phyloP scores from a whole-genome alignment of 345 rosid species.

The Euphorbia lathyris region DNA sequence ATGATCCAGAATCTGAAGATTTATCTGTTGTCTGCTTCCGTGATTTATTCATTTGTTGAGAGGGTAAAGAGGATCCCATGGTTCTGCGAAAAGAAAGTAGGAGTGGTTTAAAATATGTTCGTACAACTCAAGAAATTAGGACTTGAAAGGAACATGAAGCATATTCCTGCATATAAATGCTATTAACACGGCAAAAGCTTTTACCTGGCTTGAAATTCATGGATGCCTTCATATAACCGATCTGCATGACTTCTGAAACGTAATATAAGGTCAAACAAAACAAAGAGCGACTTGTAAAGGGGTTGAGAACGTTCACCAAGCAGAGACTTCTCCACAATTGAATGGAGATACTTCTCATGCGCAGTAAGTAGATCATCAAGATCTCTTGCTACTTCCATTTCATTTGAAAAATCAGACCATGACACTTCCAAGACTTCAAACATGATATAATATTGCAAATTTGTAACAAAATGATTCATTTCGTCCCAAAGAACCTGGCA shows the following conservation, averaged over 20 bases:
- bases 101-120: neutral
- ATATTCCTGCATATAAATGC: neutral
- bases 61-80: slow-evolving; percentile 48
- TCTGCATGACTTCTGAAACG: slow-evolving; percentile 86
- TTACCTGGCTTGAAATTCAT: slow-evolving; percentile 86
- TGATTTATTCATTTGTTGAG: slow-evolving; percentile 44
- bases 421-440: slow-evolving; percentile 97
- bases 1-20: slow-evolving; percentile 53
- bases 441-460: slow-evolving; percentile 97
- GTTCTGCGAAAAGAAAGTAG: slow-evolving; percentile 38
- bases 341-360: slow-evolving; percentile 85
- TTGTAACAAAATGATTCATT: slow-evolving; percentile 96
- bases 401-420: slow-evolving; percentile 86
- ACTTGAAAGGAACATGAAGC: neutral
- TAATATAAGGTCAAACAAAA: slow-evolving; percentile 83
- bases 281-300: slow-evolving; percentile 73
- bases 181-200: slow-evolving; percentile 2
- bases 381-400: slow-evolving; percentile 90
- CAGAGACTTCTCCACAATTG: slow-evolving; percentile 84
- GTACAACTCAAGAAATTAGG: neutral
- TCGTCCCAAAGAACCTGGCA: slow-evolving; percentile 98
- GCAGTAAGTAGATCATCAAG: slow-evolving; percentile 96
- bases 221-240: slow-evolving; percentile 81
- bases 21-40: slow-evolving; percentile 32
- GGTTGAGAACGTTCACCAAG: slow-evolving; percentile 85